phyloP scores from a whole-genome alignment of 176 grass and related monocot genomes.

The Bothriochloa decipiens region DNA sequence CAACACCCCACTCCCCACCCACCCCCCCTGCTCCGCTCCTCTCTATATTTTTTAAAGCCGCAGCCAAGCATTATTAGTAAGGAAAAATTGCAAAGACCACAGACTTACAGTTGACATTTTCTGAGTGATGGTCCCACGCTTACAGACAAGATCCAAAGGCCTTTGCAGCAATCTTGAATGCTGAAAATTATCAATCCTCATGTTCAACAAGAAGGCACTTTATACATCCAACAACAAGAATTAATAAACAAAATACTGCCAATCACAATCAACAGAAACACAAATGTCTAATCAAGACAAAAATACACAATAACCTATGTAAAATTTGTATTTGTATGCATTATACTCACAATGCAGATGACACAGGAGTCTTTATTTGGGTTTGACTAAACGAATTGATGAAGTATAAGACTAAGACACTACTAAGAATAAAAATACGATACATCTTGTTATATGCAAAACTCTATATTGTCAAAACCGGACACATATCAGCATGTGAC shows the following conservation, averaged over 20 bases:
- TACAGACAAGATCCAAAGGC: conserved; percentile 85
- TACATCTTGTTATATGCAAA: conserved; percentile 10
- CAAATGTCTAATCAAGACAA: neutral
- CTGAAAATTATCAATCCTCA: conserved; percentile 52
- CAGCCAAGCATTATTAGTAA: neutral
- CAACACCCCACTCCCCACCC: too few species aligned
- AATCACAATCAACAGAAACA: conserved; percentile 40
- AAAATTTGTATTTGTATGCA: conserved; percentile 2
- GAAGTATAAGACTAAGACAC: conserved; percentile 1
- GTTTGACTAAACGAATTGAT: conserved; percentile 18
- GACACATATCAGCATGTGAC: neutral
- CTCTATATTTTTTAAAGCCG: neutral
- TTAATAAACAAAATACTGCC: neutral
- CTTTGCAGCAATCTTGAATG: conserved; percentile 84
- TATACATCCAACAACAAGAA: conserved; percentile 25
- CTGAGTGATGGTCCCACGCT: conserved; percentile 84
- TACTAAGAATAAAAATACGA: conserved; percentile 13
- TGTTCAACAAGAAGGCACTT: conserved; percentile 29
- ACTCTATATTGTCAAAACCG: conserved; percentile 1
- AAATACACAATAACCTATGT: neutral
- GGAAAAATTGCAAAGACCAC: neutral
- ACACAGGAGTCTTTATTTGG: neutral
- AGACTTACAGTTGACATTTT: conserved; percentile 80
- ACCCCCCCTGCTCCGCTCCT: too few species aligned
- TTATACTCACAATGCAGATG: neutral